Conservation (phyloP, 2,329 filamentous ascomycete genomes). For the Penicillium sp. region DNA sequence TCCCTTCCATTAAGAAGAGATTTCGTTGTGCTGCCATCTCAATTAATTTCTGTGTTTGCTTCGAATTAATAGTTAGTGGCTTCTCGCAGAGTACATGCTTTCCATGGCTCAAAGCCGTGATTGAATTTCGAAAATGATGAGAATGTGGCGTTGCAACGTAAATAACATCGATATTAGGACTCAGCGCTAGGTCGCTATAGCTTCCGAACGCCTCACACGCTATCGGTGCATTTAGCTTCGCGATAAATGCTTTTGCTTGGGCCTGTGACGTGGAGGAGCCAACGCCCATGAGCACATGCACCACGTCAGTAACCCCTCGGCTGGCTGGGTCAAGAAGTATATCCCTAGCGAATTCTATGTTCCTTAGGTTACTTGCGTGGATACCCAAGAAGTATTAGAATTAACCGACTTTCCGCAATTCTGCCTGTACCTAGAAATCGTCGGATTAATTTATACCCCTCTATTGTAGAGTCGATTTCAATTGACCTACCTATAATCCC, state of each 20-base stretch:
- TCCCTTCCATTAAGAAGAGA: slow-evolving; percentile 17
- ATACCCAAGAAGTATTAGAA: background rate
- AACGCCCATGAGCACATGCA: background rate
- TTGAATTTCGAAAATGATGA: slow-evolving; percentile 50
- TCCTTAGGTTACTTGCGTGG: background rate
- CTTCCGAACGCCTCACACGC: background rate
- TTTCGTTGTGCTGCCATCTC: slow-evolving; percentile 32
- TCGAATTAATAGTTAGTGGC: slow-evolving; percentile 51
- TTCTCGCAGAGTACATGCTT: slow-evolving; percentile 63
- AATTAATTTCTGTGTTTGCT: slow-evolving; percentile 52
- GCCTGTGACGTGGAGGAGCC: background rate
- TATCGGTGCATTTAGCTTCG: background rate
- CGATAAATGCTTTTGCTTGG: background rate
- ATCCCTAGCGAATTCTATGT: background rate
- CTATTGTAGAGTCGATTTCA: no score
- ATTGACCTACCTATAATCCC: no score
- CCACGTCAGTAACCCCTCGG: background rate
- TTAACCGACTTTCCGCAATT: background rate
- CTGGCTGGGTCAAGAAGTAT: background rate
- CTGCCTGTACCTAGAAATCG: background rate
- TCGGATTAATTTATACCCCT: no score
- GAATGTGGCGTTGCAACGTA: background rate
- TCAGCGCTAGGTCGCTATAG: background rate
- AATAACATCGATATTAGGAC: background rate
- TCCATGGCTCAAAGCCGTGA: slow-evolving; percentile 52